Base-by-base conservation (phyloP, 306 rosid species). In the Hippophae tibetana region DNA sequence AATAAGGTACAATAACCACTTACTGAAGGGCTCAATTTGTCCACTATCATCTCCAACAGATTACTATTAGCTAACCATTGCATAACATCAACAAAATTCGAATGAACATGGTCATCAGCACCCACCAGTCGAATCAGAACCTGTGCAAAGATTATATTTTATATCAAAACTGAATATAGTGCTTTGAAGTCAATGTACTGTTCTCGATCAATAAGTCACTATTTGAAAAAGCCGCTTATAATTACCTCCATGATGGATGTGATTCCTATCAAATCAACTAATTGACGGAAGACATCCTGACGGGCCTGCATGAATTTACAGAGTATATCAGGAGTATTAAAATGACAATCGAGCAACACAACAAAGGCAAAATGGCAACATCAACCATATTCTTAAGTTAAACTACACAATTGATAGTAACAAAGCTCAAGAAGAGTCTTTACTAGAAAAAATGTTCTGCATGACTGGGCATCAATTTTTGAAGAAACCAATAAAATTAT, bases 221-320 rank as follows among this genome's bases (percentile, higher is more conserved):
- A 63, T 38, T 3, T n/a, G 59, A 51, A 27, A 43, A 31, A 27
- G 61, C 26, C 43, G 14, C 64, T 5, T 31, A 42, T 46, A 42
- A 40, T 72, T 68, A 93, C 99, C 99, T 93, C 97, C 99, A 89
- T 93, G 76, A 93, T 93, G 61, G 99, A 93, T 66, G 99, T 93
- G 60, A 86, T 86, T 74, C 99, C 99, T 54, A 93, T 89, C 82
- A 93, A 86, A 84, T 93, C 99, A 66, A 93, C 97, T 64, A 93
- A 66, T 61, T 82, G 94, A 59, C 90, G 80, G 43, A 93, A 81
- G 55, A 93, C 95, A 80, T 89, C 79, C 83, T 81, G 95, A 76
- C 86, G 97, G 58, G 87, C 99, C 99, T 93, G 84, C 47, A 74
- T 57, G 71, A 59, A 51, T 2, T 46, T 73, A 45, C 52, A 56